These are phyloP conservation scores for Taphrina flavorubra DNA, from an alignment of 1,139 yeast genomes.

Conservation along the genomic window DNA sequence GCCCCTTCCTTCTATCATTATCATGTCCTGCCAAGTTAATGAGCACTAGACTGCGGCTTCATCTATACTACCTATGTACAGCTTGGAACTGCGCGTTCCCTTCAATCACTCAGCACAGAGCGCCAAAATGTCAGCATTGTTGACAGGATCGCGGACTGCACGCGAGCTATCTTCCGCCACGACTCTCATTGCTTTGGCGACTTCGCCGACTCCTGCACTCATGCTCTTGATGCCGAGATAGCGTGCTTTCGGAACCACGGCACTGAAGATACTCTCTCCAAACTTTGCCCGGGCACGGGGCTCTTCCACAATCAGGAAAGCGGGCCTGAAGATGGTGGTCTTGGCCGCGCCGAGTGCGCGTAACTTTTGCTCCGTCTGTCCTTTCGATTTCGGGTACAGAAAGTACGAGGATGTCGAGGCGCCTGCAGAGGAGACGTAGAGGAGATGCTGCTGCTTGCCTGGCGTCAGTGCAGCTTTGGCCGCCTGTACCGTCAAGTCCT, in stretches of 20 bases:
- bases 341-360: slow-evolving; percentile 14
- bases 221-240: slow-evolving; percentile 16
- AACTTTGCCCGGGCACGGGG: slow-evolving; percentile 5
- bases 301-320: slow-evolving; percentile 11
- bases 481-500: slow-evolving; percentile 31
- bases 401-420: slow-evolving; percentile 29
- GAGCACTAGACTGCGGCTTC: too few species aligned
- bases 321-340: slow-evolving; percentile 32
- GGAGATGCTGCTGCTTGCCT: slow-evolving; percentile 26
- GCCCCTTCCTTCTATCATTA: too few species aligned
- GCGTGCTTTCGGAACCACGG: slow-evolving; percentile 17
- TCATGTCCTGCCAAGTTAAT: too few species aligned
- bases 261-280: slow-evolving; percentile 17
- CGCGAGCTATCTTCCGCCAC: slow-evolving; percentile 21
- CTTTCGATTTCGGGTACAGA: slow-evolving; percentile 38
- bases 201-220: slow-evolving; percentile 31
- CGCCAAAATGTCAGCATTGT: slow-evolving; percentile 20
- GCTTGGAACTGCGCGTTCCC: too few species aligned
- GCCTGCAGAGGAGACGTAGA: slow-evolving; percentile 30
- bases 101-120: slow-evolving; percentile 9
- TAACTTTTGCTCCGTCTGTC: slow-evolving; percentile 35
- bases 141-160: neutral
- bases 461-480: slow-evolving; percentile 25
- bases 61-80: too few species aligned
- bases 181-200: slow-evolving; percentile 29